Evolutionary conservation across 441 rosid genomes (phyloP).

Genomic region (Mallotus japonicus): DNA sequence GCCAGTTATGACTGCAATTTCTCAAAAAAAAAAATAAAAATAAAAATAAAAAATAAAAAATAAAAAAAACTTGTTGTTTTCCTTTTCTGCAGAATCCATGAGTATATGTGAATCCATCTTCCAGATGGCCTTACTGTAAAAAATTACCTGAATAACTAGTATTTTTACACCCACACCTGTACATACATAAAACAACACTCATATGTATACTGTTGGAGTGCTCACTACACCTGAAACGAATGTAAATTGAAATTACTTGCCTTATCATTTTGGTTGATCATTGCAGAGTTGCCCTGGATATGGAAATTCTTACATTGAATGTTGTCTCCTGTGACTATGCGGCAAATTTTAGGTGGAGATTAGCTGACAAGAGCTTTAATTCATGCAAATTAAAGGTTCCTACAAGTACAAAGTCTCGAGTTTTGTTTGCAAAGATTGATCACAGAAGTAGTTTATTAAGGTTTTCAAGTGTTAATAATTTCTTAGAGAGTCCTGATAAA

Average conservation of each 20-base stretch:
- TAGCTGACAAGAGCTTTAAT: conserved; percentile 23
- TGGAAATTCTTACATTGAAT: conserved; percentile 47
- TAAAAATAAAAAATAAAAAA: neutral
- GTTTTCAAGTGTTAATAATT: conserved; percentile 14
- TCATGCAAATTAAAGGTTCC: conserved; percentile 26
- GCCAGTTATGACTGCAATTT: neutral
- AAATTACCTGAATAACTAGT: neutral
- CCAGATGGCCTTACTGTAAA: neutral
- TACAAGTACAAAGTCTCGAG: conserved; percentile 22
- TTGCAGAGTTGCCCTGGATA: conserved; percentile 32
- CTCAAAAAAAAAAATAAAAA: neutral
- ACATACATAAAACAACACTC: too few relatives aligned
- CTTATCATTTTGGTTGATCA: conserved; percentile 17
- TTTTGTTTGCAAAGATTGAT: conserved; percentile 25
- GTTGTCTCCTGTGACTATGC: conserved; percentile 29
- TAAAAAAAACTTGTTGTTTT: neutral
- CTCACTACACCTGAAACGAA: neutral
- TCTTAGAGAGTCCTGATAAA: conserved; percentile 20
- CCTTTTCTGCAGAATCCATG: neutral
- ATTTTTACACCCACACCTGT: too few relatives aligned
- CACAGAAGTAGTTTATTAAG: conserved; percentile 31
- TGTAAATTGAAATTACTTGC: neutral
- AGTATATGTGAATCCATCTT: neutral
- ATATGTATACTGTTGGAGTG: neutral
- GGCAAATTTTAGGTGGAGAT: conserved; percentile 28